Evolutionary conservation across 805 yeast species (phyloP).

Genomic region (Yamadazyma ubonensis): DNA sequence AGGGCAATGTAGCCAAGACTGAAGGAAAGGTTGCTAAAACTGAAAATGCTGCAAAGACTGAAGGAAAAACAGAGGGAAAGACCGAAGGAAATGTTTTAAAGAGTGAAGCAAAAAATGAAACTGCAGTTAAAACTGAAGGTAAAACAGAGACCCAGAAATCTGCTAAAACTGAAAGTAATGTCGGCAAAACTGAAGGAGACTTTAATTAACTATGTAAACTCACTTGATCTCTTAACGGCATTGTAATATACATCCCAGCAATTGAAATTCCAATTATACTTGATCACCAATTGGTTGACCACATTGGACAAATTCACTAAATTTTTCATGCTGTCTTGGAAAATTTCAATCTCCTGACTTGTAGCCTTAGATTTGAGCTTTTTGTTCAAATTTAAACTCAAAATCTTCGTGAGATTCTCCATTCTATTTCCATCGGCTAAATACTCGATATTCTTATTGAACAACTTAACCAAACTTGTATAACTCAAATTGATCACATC

Average conservation of each 20-base stretch:
- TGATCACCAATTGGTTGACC: constrained; percentile 11
- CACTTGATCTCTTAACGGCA: constrained; percentile 7
- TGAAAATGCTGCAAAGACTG: constrained; percentile 14
- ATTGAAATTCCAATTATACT: constrained; percentile 13
- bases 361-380: constrained; percentile 60
- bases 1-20: constrained; percentile 11
- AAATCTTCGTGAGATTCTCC: constrained; percentile 37
- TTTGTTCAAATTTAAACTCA: constrained; percentile 37
- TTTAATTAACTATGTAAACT: constrained; percentile 2
- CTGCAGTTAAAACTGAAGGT: constrained; percentile 6
- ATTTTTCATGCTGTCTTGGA: constrained; percentile 40
- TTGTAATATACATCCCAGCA: constrained; percentile 15
- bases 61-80: too few relatives aligned
- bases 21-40: constrained; percentile 11
- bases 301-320: constrained; percentile 11
- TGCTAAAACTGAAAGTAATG: constrained; percentile 4
- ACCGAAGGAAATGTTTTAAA: constrained; percentile 12
- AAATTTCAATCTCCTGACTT: constrained; percentile 63
- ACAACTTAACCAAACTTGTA: constrained; percentile 37
- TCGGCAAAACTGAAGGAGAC: constrained; percentile 14
- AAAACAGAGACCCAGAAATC: constrained; percentile 9
- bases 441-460: constrained; percentile 32
- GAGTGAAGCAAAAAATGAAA: constrained; percentile 9
- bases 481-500: constrained; percentile 56
- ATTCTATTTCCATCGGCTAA: constrained; percentile 16